Conservation (phyloP, 2,329 filamentous ascomycete genomes). For the Fusarium pininemorale region DNA sequence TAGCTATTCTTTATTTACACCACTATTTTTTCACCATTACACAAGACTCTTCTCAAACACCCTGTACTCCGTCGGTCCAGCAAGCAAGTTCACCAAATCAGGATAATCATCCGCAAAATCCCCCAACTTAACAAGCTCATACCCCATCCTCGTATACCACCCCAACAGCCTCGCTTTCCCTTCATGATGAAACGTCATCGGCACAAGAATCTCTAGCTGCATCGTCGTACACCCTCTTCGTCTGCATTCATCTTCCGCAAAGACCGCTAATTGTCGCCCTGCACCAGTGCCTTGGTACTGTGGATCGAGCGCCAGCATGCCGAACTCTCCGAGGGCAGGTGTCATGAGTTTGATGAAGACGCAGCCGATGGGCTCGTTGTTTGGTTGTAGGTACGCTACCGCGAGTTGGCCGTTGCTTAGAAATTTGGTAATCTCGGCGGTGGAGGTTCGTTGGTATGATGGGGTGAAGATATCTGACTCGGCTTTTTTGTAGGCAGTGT, state of each 20-base stretch:
- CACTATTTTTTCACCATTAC: too few species aligned
- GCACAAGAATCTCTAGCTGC: slow-evolving; percentile 44
- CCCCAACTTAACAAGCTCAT: slow-evolving; percentile 39
- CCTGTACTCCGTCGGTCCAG: slow-evolving; percentile 42
- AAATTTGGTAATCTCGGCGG: slow-evolving; percentile 32
- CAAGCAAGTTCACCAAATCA: slow-evolving; percentile 36
- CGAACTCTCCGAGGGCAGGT: slow-evolving; percentile 37
- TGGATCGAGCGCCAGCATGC: slow-evolving; percentile 43
- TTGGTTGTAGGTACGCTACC: slow-evolving; percentile 26
- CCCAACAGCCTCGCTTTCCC: slow-evolving; percentile 40
- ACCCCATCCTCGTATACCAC: slow-evolving; percentile 45
- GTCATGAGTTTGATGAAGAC: slow-evolving; percentile 38
- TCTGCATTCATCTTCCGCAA: slow-evolving; percentile 43
- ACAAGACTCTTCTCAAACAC: slow-evolving; percentile 44
- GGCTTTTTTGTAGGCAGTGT: slow-evolving; percentile 39
- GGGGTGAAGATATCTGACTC: slow-evolving; percentile 42
- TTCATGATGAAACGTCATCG: slow-evolving; percentile 39
- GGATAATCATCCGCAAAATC: slow-evolving; percentile 44
- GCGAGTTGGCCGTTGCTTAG: slow-evolving; percentile 39
- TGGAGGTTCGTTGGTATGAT: slow-evolving; percentile 41
- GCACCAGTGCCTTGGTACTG: slow-evolving; percentile 37
- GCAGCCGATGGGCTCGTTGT: slow-evolving; percentile 37
- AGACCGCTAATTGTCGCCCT: slow-evolving; percentile 39
- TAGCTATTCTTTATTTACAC: too few species aligned
- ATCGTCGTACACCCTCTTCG: slow-evolving; percentile 40